Evolutionary conservation across 805 yeast genomes (phyloP).

Genomic region (Metschnikowia gruessii): DNA sequence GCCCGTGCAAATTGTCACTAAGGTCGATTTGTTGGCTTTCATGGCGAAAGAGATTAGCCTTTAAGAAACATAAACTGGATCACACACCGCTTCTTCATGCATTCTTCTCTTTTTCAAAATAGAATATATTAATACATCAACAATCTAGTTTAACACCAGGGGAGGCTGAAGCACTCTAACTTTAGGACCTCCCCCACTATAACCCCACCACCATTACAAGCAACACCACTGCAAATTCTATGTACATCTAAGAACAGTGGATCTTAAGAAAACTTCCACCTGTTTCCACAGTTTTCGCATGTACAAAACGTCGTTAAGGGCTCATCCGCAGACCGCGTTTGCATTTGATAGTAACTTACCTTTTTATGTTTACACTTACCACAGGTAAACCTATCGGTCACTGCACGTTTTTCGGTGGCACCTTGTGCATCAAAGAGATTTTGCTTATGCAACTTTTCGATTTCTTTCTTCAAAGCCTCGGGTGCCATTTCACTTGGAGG

Average conservation of each 20-base stretch:
- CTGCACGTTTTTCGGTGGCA: conserved; percentile 92
- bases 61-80: too few species aligned
- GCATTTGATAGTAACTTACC: conserved; percentile 96
- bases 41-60: conserved; percentile 35
- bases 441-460: conserved; percentile 80
- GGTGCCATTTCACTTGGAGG: conserved; percentile 96
- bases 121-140: conserved; percentile 4
- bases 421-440: conserved; percentile 96
- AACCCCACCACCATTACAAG: background rate
- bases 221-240: background rate
- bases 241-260: background rate
- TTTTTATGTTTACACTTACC: conserved; percentile 97
- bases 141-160: background rate
- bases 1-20: conserved; percentile 83
- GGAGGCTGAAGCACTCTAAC: background rate
- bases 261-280: conserved; percentile 88
- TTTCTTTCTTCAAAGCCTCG: conserved; percentile 78
- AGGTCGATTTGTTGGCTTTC: conserved; percentile 72
- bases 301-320: conserved; percentile 98
- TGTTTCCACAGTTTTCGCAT: conserved; percentile 94
- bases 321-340: conserved; percentile 98
- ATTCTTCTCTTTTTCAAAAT: background rate
- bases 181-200: background rate
- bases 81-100: too few species aligned
- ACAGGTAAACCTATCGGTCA: conserved; percentile 94